A percentile compares a stretch with the other conserved stretches of the same genome.
Conservation (phyloP, 208 protist species). For the Porcisia deanei region DNA sequence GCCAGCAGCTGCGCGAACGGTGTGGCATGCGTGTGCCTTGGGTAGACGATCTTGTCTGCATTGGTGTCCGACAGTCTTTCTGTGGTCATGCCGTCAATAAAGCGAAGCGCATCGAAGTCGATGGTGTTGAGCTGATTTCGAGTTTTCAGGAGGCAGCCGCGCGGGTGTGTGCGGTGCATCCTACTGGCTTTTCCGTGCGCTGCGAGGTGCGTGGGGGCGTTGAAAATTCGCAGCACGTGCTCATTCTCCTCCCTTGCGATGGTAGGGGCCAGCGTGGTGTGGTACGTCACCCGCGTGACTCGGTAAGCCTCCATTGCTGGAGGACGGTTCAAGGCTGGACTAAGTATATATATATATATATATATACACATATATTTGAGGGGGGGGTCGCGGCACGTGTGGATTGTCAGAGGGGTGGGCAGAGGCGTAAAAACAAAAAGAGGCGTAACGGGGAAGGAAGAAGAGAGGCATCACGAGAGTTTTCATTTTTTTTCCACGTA, state of each 20-base stretch:
- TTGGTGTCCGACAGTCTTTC: conserved; percentile 44
- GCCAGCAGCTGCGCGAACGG: conserved; percentile 18
- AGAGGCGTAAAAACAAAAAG: background rate
- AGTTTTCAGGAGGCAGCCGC: conserved; percentile 14
- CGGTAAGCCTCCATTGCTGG: conserved; percentile 19
- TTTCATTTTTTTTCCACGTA: background rate
- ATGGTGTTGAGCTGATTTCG: background rate
- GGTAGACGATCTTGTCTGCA: conserved; percentile 47
- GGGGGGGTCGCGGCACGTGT: too few relatives aligned
- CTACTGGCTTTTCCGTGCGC: conserved; percentile 5
- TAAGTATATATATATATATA: too few relatives aligned
- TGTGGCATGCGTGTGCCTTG: conserved; percentile 29
- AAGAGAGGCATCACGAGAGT: background rate
- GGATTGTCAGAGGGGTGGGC: background rate
- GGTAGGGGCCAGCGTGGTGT: conserved; percentile 19
- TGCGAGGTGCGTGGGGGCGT: conserved; percentile 25
- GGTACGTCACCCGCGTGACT: conserved; percentile 11
- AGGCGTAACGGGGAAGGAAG: background rate
- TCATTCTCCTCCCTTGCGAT: conserved; percentile 15
- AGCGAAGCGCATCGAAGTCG: conserved; percentile 30
- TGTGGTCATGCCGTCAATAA: conserved; percentile 35
- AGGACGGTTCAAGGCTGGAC: too few relatives aligned
- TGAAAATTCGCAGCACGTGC: conserved; percentile 32
- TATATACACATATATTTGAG: background rate
- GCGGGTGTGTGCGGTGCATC: background rate